phyloP scores from a whole-genome alignment of 768 basidiomycete species.

The Leccinum uliginosum region DNA sequence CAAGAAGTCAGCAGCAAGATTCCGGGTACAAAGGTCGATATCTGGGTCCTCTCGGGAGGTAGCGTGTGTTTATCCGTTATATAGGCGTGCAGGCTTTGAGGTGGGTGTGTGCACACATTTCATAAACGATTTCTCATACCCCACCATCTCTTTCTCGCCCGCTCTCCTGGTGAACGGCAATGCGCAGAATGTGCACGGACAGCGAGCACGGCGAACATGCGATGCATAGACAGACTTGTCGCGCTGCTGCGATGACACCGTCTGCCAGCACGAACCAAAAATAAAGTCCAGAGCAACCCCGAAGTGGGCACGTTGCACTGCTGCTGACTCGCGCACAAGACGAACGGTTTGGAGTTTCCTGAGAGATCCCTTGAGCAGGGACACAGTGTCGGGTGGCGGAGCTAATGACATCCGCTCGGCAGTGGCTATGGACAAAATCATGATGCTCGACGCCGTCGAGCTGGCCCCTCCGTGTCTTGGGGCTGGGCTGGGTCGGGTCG shows the following conservation, averaged over 20 bases:
- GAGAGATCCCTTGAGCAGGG: slow-evolving; percentile 60
- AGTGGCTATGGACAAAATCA: not conserved
- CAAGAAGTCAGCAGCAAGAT: too few relatives aligned
- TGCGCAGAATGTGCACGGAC: slow-evolving; percentile 39
- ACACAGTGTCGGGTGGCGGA: slow-evolving; percentile 19
- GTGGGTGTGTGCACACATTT: too few relatives aligned
- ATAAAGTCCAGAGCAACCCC: slow-evolving; percentile 78
- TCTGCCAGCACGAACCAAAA: slow-evolving; percentile 52
- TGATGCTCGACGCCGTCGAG: too few relatives aligned
- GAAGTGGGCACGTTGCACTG: slow-evolving; percentile 53
- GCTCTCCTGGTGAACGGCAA: slow-evolving; percentile 33
- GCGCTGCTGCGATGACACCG: not conserved
- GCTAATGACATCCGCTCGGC: not conserved
- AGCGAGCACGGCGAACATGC: slow-evolving; percentile 51
- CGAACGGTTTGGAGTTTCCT: slow-evolving; percentile 54
- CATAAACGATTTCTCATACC: slow-evolving; percentile 32
- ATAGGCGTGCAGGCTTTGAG: too few relatives aligned
- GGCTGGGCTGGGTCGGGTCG: slow-evolving; percentile 15
- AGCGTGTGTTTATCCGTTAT: too few relatives aligned
- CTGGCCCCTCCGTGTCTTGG: too few relatives aligned
- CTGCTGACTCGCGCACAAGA: slow-evolving; percentile 54
- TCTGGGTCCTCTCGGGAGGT: too few relatives aligned
- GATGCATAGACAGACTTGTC: slow-evolving; percentile 42
- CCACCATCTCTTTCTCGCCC: not conserved
- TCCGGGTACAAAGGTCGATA: too few relatives aligned